phyloP scores from a whole-genome alignment of 2,329 filamentous ascomycete species.

The Colletotrichum musicola region DNA sequence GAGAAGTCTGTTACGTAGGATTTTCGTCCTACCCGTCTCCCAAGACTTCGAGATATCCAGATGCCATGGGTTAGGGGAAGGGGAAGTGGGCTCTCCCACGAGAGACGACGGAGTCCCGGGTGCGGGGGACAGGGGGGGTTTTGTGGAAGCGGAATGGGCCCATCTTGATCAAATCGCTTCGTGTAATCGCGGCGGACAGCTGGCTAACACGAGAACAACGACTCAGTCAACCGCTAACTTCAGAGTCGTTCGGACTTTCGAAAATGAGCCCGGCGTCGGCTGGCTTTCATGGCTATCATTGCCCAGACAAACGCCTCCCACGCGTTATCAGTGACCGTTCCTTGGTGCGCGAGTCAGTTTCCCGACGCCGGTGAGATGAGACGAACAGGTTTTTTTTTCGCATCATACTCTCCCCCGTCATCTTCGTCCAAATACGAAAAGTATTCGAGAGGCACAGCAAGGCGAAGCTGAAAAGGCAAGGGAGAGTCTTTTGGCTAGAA shows the following conservation, averaged over 20 bases:
- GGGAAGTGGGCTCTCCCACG: neutral
- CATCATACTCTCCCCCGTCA: neutral
- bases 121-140: neutral
- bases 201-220: neutral
- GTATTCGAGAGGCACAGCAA: neutral
- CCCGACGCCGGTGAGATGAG: constrained; percentile 20
- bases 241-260: no score
- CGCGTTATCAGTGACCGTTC: constrained; percentile 23
- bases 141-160: constrained; percentile 16
- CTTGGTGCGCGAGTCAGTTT: constrained; percentile 28
- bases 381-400: constrained; percentile 22
- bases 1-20: neutral
- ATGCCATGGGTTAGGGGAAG: constrained; percentile 20
- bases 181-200: constrained; percentile 7
- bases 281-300: no score
- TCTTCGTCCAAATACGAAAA: neutral
- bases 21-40: neutral
- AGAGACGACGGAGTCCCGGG: neutral
- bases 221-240: neutral
- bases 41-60: neutral
- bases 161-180: constrained; percentile 25
- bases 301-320: neutral
- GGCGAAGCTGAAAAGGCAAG: constrained; percentile 1
- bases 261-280: no score
- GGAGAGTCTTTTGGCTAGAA: constrained; percentile 6